Base-by-base conservation (phyloP, 441 rosid species). In the Flueggea neowawraea region DNA sequence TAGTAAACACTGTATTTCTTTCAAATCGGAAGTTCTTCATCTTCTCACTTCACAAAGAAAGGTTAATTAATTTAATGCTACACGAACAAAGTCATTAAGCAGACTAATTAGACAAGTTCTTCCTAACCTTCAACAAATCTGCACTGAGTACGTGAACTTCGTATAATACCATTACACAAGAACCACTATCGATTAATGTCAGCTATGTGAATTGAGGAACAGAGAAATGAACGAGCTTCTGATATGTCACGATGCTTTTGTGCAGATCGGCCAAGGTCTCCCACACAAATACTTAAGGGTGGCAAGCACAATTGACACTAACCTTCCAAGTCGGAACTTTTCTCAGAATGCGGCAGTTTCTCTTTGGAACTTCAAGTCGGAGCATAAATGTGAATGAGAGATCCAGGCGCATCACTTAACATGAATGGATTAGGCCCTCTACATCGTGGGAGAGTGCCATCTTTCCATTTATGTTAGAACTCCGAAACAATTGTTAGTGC, bases 401-500 rank as follows among this genome's bases (percentile, higher is more conserved):
- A 76, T 61, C 61, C 62, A 62, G n/a, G 55, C 49, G 65, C 63
- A 53, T 47, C 56, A 54, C 44, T 57, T 64, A 65, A 51, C 33
- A 64, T 61, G 64, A 65, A 68, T 58, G 73, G 74, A 62, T 67
- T 56, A 67, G 66, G 58, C 50, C 39, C 57, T 63, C 44, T 58
- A 33, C 39, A 33, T 12, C 16, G 61, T 22, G 48, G 15, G 61
- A 63, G 57, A 50, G 50, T 70, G 54, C 57, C 69, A 28, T 55
- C 71, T 69, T 69, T 70, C 71, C 74, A 31, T 55, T 65, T 61
- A 58, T 33, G 65, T 68, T 75, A 33, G 6, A 64, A 57, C 67
- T 72, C 74, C 41, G 12, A 72, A 78, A 78, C 72, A 77, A 70
- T 73, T 69, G 79, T 73, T 72, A 71, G 76, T 62, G 64, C 73